Evolutionary conservation across 169 alveolate species (phyloP), one percentile per base, ranked within the genome.

Genomic region (Theileria equi): DNA sequence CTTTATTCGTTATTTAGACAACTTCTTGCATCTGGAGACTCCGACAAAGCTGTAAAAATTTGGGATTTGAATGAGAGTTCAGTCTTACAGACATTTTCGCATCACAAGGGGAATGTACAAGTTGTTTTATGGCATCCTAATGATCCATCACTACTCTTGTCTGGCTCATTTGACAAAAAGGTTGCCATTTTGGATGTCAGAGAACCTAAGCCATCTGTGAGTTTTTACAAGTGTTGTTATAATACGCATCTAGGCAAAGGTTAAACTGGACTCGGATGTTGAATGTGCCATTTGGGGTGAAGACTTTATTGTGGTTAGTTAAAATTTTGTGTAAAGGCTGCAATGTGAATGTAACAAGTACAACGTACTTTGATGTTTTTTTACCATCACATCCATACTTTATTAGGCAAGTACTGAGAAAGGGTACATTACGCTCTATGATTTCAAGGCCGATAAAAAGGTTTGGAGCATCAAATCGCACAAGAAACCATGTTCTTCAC

Each of bases 51-150:
- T 1, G 74, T 59, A 19, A 55, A 62, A 32, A 44, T 76, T 13
- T 76, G 85, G 85, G 80, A 76, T 34, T 45, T 76, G 4, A 49
- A 54, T n/a, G 66, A 76, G n/a, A 60, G 28, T 0, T 31, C 72
- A 35, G 64, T 66, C 41, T 6, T 64, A 41, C 64, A 65, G 13
- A 17, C 63, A 3, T 52, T 58, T 25, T 28, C 25, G 11, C 85
- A 76, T 31, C 85, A 76, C 38, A 76, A 32, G 26, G 4, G 6
- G 5, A 41, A 72, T 76, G 83, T 76, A n/a, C 85, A 76, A 59
- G 72, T 59, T 5, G 85, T 76, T 41, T 41, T 41, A 28, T 76
- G 69, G 66, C 38, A 63, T 10, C 73, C 72, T 8, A 29, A 25
- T 10, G 80, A 64, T 19, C 50, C 80, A 5, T 40, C 59, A 26